Conservation (phyloP, 768 basidiomycete genomes). For the Agrocybe praecox region DNA sequence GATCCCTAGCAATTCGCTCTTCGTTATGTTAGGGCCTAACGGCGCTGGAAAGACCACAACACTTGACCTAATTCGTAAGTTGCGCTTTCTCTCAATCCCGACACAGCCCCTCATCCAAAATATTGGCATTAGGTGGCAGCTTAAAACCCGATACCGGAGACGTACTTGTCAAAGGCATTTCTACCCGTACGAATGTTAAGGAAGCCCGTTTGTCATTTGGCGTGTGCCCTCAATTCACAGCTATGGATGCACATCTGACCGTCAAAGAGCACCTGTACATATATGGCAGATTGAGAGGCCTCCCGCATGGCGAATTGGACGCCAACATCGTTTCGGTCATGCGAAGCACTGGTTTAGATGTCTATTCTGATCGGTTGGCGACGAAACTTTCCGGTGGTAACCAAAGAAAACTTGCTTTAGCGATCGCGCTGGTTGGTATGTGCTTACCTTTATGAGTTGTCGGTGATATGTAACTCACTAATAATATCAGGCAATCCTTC, state of each 20-base stretch:
- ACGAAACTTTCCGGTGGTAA: conserved; percentile 80
- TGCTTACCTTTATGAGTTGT: background rate
- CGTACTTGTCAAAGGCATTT: conserved; percentile 64
- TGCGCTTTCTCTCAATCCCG: background rate
- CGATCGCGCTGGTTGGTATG: conserved; percentile 68
- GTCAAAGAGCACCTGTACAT: conserved; percentile 75
- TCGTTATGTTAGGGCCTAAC: conserved; percentile 79
- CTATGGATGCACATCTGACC: conserved; percentile 76
- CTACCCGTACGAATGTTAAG: conserved; percentile 61
- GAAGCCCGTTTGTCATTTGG: conserved; percentile 70
- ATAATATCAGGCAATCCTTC: conserved; percentile 50
- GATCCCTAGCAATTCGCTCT: conserved; percentile 59
- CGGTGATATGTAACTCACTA: background rate
- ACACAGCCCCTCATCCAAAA: background rate
- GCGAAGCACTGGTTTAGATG: conserved; percentile 53
- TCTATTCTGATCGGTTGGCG: conserved; percentile 70
- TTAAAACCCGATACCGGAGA: conserved; percentile 69
- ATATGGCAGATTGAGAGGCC: conserved; percentile 75
- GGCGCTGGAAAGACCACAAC: conserved; percentile 85
- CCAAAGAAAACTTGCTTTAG: conserved; percentile 73
- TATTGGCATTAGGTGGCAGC: conserved; percentile 56
- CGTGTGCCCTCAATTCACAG: conserved; percentile 85
- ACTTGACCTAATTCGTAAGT: conserved; percentile 76
- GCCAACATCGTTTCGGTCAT: conserved; percentile 59
- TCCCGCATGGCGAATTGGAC: conserved; percentile 51